phyloP scores from a whole-genome alignment of 192 early-diverging fungal genomes.

The Jimgerdemannia lactiflua region DNA sequence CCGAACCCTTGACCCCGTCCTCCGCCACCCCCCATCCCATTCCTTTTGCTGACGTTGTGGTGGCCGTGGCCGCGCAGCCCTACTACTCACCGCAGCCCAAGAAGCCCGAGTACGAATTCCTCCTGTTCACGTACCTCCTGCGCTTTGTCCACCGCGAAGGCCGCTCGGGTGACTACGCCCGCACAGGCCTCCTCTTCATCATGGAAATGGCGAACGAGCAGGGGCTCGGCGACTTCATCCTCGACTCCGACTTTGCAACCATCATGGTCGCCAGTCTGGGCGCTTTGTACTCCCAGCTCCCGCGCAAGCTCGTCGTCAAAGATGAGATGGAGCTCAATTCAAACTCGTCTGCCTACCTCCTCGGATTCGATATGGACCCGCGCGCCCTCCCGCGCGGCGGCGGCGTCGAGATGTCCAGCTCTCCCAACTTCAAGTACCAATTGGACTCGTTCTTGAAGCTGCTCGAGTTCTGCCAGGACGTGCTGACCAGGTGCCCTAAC shows the following conservation, averaged over 20 bases:
- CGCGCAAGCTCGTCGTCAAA: conserved; percentile 65
- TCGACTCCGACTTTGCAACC: conserved; percentile 78
- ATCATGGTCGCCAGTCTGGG: conserved; percentile 83
- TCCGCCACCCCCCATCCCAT: background rate
- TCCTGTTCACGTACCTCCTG: conserved; percentile 87
- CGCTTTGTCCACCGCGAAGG: conserved; percentile 90
- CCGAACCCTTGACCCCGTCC: conserved; percentile 7
- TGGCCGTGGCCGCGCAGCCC: background rate
- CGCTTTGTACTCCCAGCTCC: conserved; percentile 88
- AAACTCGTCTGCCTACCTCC: conserved; percentile 21
- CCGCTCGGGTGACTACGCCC: conserved; percentile 78
- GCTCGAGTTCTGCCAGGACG: conserved; percentile 70
- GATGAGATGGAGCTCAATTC: conserved; percentile 33
- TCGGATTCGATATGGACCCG: conserved; percentile 31
- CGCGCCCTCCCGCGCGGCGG: conserved; percentile 35
- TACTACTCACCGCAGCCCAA: conserved; percentile 12
- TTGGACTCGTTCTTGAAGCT: conserved; percentile 67
- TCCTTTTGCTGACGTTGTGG: background rate
- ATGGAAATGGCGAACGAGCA: conserved; percentile 66
- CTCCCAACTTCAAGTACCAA: conserved; percentile 59
- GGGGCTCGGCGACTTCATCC: conserved; percentile 79
- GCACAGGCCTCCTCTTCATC: conserved; percentile 82
- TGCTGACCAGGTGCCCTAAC: conserved; percentile 69
- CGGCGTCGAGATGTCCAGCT: conserved; percentile 54
- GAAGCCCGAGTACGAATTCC: conserved; percentile 70